A percentile compares a stretch with the other conserved stretches of the same genome.
These are phyloP conservation scores for Halophytophthora polymorphica DNA, from an alignment of 352 stramenopile genomes.

Conservation along the genomic window DNA sequence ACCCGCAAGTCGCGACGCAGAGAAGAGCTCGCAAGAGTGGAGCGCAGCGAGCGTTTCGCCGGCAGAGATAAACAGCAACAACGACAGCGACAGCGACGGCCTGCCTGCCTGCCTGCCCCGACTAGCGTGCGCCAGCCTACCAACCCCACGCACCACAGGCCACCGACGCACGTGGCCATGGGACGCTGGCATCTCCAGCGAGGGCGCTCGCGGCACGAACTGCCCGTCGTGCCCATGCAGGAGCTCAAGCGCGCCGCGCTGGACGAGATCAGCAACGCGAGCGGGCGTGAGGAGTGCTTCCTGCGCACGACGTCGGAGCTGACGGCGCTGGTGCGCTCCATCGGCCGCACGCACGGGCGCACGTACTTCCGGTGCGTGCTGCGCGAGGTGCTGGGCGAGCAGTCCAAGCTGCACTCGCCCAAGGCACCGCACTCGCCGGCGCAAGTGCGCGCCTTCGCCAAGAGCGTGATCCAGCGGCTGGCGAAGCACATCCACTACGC, in stretches of 20 bases:
- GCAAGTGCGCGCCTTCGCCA: constrained; percentile 53
- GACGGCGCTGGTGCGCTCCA: constrained; percentile 63
- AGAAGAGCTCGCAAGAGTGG: too few relatives aligned
- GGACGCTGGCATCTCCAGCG: constrained; percentile 28
- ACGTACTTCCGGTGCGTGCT: constrained; percentile 83
- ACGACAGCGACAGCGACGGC: not conserved
- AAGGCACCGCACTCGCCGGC: constrained; percentile 19
- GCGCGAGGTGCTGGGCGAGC: constrained; percentile 69
- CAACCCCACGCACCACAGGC: not conserved
- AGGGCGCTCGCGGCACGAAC: constrained; percentile 38
- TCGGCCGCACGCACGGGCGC: constrained; percentile 63
- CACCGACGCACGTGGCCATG: constrained; percentile 12
- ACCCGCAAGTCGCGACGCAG: not conserved
- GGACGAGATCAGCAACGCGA: constrained; percentile 54
- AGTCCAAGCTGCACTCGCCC: constrained; percentile 46
- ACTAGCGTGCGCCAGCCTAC: too few relatives aligned
- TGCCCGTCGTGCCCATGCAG: constrained; percentile 44
- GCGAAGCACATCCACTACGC: constrained; percentile 70
- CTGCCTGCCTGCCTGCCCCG: too few relatives aligned
- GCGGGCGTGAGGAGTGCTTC: constrained; percentile 75
- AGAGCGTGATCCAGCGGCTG: constrained; percentile 64
- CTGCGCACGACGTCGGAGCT: constrained; percentile 73
- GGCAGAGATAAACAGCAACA: not conserved
- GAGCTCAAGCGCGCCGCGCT: constrained; percentile 68
- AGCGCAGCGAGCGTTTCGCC: not conserved